Conservation (phyloP, 257 asterid genomes). For the Solanum verrucosum region DNA sequence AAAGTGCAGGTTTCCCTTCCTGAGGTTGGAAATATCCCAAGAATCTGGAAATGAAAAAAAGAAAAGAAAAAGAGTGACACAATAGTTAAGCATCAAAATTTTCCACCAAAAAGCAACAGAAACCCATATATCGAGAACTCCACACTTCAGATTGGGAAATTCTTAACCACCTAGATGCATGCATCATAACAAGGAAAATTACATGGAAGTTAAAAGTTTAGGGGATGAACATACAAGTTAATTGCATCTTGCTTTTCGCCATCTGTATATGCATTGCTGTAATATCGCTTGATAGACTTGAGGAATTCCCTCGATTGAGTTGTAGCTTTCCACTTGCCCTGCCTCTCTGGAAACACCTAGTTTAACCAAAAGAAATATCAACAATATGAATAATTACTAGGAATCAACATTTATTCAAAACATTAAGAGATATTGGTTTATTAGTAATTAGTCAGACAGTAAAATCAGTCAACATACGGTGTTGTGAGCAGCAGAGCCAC, state of each 20-base stretch:
- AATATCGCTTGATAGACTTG: slow-evolving; percentile 93
- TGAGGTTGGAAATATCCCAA: slow-evolving; percentile 97
- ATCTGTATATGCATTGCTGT: slow-evolving; percentile 95
- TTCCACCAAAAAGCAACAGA: not conserved
- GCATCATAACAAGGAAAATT: slow-evolving; percentile 2
- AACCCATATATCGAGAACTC: not conserved
- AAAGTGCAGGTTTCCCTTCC: slow-evolving; percentile 95
- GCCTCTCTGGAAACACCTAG: slow-evolving; percentile 96
- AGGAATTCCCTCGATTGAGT: slow-evolving; percentile 95
- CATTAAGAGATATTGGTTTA: not conserved
- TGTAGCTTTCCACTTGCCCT: slow-evolving; percentile 99
- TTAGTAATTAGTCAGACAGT: not conserved
- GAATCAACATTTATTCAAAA: not conserved
- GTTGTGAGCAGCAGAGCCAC: slow-evolving; percentile 99
- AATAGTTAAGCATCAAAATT: not conserved
- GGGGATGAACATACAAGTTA: slow-evolving; percentile 52
- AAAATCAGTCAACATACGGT: slow-evolving; percentile 35
- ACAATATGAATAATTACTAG: not conserved
- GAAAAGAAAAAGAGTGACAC: not conserved
- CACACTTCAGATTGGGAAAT: slow-evolving; percentile 1
- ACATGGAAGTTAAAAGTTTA: slow-evolving; percentile 4
- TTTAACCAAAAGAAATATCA: slow-evolving; percentile 8
- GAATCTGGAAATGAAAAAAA: slow-evolving; percentile 44
- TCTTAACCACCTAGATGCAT: not conserved
- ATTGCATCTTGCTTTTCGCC: slow-evolving; percentile 99